Evolutionary conservation across 805 yeast genomes (phyloP), one percentile per base, ranked within the genome.

Genomic region (Ogataea ramenticola): DNA sequence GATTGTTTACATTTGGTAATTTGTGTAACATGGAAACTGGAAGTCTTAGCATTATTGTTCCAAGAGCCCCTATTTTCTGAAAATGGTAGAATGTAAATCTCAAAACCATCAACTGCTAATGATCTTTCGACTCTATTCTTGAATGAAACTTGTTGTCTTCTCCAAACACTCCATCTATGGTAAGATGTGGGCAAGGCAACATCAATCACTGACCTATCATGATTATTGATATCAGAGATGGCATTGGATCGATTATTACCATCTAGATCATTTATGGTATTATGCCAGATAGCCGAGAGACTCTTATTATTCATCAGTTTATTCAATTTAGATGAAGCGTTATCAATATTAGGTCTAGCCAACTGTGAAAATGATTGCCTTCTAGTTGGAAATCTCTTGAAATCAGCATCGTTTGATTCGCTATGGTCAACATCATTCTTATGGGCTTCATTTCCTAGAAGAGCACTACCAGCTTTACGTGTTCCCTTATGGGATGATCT

Each of bases 41-140:
- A 79, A 0, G 96, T 90, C 57, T 90, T 90, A 52, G 84, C 58
- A 40, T 49, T 43, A 7, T 60, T 93, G 54, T 84, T 78, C 75
- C 87, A 77, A 51, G 75, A 56, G 17, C 66, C 66, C 41, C 62
- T 77, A 46, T 78, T 72, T 46, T 86, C 91, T 53, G 86, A 88
- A 8, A 89, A 82, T 0, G 97, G 96, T 54, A 87, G 78, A 40
- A 91, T 76, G 55, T 90, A 91, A 14, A 91, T 78, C 55, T 88
- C 89, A 54, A 88, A 96, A n/a, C 97, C 98, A 62, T 91, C 98
- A 33, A 91, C 77, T 1, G 93, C 89, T 29, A 91, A 68, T 1
- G 89, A 77, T 53, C 93, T 78, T 53, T 89, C 95, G 48, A 86
- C 86, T 43, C 89, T 74, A 45, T 79, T 80, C 46, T 85, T 77